Base-by-base conservation (phyloP, 345 rosid genomes). In the Arabis hirsuta region DNA sequence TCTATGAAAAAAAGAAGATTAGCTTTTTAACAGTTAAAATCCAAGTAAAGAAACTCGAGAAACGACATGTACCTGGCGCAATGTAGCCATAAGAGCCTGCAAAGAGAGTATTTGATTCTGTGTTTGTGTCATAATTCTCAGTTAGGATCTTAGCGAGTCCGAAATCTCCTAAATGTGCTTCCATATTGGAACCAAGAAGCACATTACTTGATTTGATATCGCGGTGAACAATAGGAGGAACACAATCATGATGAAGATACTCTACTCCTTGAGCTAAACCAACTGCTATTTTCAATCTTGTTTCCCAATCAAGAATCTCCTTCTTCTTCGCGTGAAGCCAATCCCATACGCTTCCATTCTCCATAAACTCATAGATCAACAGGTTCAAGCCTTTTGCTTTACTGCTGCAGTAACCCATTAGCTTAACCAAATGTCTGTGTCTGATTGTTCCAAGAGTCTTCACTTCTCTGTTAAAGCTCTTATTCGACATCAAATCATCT, bases 21-120 rank as follows among this genome's bases (percentile, higher is more conserved):
- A 68, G 74, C 26, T 26, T 26, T 26, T 55, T 10, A 9, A 48
- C 2, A 41, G 26, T 46, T 11, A 19, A 46, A 45, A 67, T 4
- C 3, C 11, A 50, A 45, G 24, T 20, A 9, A 12, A 36, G 39
- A 47, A 9, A 20, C 73, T 38, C 9, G 60, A 63, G 67, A 63
- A 32, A 70, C 24, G 45, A 55, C 2, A 12, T 12, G 6, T 86
- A 91, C 98, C 97, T 77, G 99, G 98, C 0, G 99, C 99, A 6
- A 87, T 87, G 81, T 95, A 95, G 43, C 96, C 99, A 1, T 88
- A 91, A 16, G 99, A 95, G 9, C 97, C 97, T 1, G 99, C 99
- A 69, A 91, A 89, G 87, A 85, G 83, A 12, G 81, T 46, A 67
- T 80, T 82, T 5, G 98, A 86, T 60, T 90, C 97, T 42, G 96